phyloP scores from a whole-genome alignment of 306 rosid genomes.

The Elaeagnus macrophylla region DNA sequence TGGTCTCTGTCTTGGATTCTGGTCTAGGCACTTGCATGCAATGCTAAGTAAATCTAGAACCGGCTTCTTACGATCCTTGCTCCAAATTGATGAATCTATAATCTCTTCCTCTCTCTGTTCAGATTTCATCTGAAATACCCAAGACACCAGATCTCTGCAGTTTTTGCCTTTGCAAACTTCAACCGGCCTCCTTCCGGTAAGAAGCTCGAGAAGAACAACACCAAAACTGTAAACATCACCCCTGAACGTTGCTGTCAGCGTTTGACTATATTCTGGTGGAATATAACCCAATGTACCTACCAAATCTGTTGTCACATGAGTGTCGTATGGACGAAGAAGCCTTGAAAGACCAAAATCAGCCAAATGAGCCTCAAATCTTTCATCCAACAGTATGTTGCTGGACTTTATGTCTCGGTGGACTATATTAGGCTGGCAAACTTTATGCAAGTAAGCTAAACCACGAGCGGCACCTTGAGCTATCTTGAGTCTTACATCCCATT shows the following conservation, averaged over 20 bases:
- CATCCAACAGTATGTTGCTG: conserved; percentile 73
- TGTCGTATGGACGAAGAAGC: conserved; percentile 59
- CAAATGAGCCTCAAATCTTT: conserved; percentile 56
- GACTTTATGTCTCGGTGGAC: conserved; percentile 73
- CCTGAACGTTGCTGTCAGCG: conserved; percentile 56
- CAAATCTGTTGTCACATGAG: conserved; percentile 68
- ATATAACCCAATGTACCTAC: conserved; percentile 80
- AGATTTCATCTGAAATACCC: conserved; percentile 65
- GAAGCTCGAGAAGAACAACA: conserved; percentile 77
- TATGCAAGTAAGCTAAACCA: conserved; percentile 67
- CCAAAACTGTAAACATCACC: conserved; percentile 81
- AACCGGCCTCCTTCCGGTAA: conserved; percentile 62
- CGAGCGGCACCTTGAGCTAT: conserved; percentile 67
- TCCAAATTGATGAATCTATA: conserved; percentile 53
- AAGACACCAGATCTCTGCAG: conserved; percentile 56
- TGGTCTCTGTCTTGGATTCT: conserved; percentile 72
- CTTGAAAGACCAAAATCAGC: conserved; percentile 81
- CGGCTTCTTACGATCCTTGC: conserved; percentile 48
- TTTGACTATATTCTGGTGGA: conserved; percentile 76
- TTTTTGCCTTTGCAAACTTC: conserved; percentile 68
- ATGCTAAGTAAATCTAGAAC: conserved; percentile 45
- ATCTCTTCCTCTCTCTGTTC: conserved; percentile 56
- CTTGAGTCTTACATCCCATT: conserved; percentile 63
- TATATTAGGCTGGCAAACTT: conserved; percentile 62
- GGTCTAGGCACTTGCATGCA: conserved; percentile 60